A percentile compares a stretch with the other conserved stretches of the same genome.
Conservation (phyloP, 2,329 filamentous ascomycete genomes). For the Hymenoscyphus repandus region DNA sequence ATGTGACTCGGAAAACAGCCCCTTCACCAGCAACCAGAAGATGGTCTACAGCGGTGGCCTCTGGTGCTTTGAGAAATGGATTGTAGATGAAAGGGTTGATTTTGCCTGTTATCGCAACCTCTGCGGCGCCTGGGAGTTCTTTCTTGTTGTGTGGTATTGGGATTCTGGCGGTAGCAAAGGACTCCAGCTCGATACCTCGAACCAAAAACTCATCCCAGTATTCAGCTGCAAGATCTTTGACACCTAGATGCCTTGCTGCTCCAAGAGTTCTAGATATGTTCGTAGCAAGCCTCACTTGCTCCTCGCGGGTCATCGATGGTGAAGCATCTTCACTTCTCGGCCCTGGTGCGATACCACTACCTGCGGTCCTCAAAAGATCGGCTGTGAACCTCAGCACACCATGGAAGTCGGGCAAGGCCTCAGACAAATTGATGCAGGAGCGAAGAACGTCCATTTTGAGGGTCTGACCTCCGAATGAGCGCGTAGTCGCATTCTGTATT, state of each 20-base stretch:
- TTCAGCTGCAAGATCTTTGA: slow-evolving; percentile 66
- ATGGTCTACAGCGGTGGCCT: slow-evolving; percentile 54
- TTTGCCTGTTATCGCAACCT: slow-evolving; percentile 34
- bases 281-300: slow-evolving; percentile 77
- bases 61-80: slow-evolving; percentile 70
- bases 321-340: slow-evolving; percentile 63
- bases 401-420: slow-evolving; percentile 85
- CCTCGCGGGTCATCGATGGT: slow-evolving; percentile 69
- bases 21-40: slow-evolving; percentile 75
- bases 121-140: slow-evolving; percentile 42
- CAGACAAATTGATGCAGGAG: slow-evolving; percentile 88
- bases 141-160: slow-evolving; percentile 59
- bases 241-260: slow-evolving; percentile 70
- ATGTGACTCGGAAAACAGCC: slow-evolving; percentile 71
- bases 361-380: slow-evolving; percentile 75
- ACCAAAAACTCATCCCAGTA: slow-evolving; percentile 98
- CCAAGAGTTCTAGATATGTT: slow-evolving; percentile 81
- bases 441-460: slow-evolving; percentile 84
- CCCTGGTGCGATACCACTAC: slow-evolving; percentile 71
- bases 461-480: slow-evolving; percentile 70
- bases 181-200: slow-evolving; percentile 66
- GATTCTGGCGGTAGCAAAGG: slow-evolving; percentile 51
- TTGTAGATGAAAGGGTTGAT: slow-evolving; percentile 92
- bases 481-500: slow-evolving; percentile 49
- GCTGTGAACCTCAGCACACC: slow-evolving; percentile 87